Evolutionary conservation across 768 basidiomycete species (phyloP).

Genomic region (Hortiboletus campestris): DNA sequence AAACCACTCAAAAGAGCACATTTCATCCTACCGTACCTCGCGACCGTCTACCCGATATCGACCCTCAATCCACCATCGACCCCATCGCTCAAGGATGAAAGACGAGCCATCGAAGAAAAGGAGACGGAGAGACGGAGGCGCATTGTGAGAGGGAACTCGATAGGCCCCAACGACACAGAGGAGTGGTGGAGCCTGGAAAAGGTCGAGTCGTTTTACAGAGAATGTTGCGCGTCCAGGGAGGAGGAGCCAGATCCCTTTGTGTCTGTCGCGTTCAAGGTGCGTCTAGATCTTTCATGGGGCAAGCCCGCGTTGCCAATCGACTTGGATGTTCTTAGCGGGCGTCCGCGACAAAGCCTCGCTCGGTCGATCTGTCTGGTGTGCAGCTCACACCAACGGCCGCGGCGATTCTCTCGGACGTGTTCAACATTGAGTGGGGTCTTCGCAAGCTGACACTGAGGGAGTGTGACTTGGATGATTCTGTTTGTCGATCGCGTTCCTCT

Average conservation of each 20-base stretch:
- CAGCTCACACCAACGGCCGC: slow-evolving; percentile 69
- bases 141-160: slow-evolving; percentile 58
- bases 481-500: slow-evolving; percentile 30
- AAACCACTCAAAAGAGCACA: slow-evolving; percentile 83
- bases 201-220: slow-evolving; percentile 83
- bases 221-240: slow-evolving; percentile 78
- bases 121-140: slow-evolving; percentile 67
- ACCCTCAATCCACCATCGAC: slow-evolving; percentile 80
- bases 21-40: slow-evolving; percentile 85
- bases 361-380: slow-evolving; percentile 77
- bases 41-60: slow-evolving; percentile 88
- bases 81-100: slow-evolving; percentile 76
- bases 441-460: slow-evolving; percentile 81
- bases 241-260: slow-evolving; percentile 66
- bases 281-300: background rate
- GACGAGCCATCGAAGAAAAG: slow-evolving; percentile 71
- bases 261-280: slow-evolving; percentile 70
- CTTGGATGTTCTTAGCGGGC: slow-evolving; percentile 40
- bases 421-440: slow-evolving; percentile 91
- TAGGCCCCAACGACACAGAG: slow-evolving; percentile 36
- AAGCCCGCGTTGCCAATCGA: background rate
- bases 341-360: slow-evolving; percentile 55
- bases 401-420: slow-evolving; percentile 84
- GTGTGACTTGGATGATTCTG: slow-evolving; percentile 84
- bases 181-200: slow-evolving; percentile 86